Base-by-base conservation (phyloP, 179 eudicot genomes). In the Actinidia chinensis region DNA sequence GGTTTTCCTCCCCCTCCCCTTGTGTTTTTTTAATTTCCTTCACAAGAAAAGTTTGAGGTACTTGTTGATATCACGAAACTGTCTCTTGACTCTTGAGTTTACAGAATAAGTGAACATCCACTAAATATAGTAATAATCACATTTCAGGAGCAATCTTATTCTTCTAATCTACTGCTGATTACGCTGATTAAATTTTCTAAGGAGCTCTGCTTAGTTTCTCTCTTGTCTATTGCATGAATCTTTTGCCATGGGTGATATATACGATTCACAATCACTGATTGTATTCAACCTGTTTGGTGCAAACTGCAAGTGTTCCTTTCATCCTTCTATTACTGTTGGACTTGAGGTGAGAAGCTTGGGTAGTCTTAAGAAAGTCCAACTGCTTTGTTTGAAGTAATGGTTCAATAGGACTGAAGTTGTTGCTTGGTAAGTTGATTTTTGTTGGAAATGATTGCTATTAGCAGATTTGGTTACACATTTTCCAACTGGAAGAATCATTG, bases 81-180 rank as follows among this genome's bases (percentile, higher is more conserved):
- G 28, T 33, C 52, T 73, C 44, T 50, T 63, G 43, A 59, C 51
- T 56, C 33, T 36, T 36, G 40, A 36, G 40, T 36, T 36, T 78
- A 28, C 51, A 42, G 71, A 79, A 79, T 79, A 79, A 73, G 81
- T 79, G 81, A 59, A 23, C 25, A 12, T 7, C 14, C 36, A 50
- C 40, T n/a, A 50, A 54, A 17, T 48, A 44, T 47, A 47, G 58
- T 48, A 47, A 52, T 70, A 71, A 50, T 71, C 74, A 71, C 58
- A 50, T 71, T 23, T 68, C 40, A 20, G 47, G 73, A 23, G 23
- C 73, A 44, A 68, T 68, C 52, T 68, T 68, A 33, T 46, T 47
- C 73, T 68, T 68, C 17, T 68, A 42, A 46, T 46, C 55, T 22
- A 14, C 47, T 71, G 10, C 59, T 33, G 18, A 10, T 5, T 50